Evolutionary conservation across 441 rosid species (phyloP).

Genomic region (Pelargonium myrrhifolium): DNA sequence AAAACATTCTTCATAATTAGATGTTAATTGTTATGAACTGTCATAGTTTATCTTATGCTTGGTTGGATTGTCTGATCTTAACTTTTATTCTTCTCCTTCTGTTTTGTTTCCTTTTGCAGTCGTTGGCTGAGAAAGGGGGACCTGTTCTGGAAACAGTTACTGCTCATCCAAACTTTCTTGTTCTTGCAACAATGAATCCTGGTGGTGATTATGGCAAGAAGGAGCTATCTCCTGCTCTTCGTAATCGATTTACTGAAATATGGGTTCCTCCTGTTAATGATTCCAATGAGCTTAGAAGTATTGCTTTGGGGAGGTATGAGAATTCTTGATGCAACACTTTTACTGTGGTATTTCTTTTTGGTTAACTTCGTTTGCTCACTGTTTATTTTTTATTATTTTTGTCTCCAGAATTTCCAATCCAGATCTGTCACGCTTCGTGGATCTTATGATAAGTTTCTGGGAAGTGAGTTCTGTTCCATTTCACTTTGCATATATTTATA

Average conservation of each 20-base stretch:
- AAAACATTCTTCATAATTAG: background rate
- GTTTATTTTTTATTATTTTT: conserved; percentile 13
- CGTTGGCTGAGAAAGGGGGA: conserved; percentile 97
- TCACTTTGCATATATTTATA: background rate
- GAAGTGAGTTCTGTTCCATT: conserved; percentile 39
- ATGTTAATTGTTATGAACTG: background rate
- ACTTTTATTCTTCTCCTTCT: background rate
- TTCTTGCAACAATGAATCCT: conserved; percentile 98
- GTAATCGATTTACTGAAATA: conserved; percentile 93
- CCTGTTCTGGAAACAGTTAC: conserved; percentile 61
- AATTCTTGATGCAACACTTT: conserved; percentile 14
- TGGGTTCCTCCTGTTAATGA: conserved; percentile 87
- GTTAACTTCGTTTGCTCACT: conserved; percentile 2
- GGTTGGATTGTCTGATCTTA: background rate
- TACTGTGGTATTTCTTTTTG: background rate
- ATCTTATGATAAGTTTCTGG: conserved; percentile 69
- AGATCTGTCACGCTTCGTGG: conserved; percentile 42
- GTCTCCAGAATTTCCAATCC: conserved; percentile 41
- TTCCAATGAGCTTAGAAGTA: conserved; percentile 62
- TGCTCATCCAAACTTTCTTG: conserved; percentile 64
- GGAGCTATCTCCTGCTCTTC: conserved; percentile 96
- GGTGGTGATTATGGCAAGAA: conserved; percentile 99
- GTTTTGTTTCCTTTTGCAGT: conserved; percentile 38
- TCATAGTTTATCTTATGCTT: conserved; percentile 4
- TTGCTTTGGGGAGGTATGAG: conserved; percentile 59